Evolutionary conservation across 192 early-diverging fungal genomes (phyloP), one percentile per base, ranked within the genome.

Genomic region (Geranomyces variabilis): DNA sequence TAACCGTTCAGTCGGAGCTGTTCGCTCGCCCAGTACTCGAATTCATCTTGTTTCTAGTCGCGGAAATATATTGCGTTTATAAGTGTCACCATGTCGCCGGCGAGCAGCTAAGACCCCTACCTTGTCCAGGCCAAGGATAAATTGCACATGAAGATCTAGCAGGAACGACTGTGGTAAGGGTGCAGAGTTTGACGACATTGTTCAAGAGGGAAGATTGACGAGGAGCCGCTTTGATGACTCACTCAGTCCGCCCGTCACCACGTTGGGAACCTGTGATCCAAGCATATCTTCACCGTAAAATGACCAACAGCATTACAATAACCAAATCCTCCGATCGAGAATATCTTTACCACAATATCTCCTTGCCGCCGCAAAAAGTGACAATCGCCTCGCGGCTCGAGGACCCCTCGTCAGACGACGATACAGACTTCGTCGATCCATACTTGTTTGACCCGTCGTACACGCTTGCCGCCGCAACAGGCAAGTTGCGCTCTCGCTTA

Each of bases 11-110:
- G 73, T 0, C 94, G 90, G 12, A 98, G 80, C 62, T 96, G 95
- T 67, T 96, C 95, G 7, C 91, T 89, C 57, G 93, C 78, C 94
- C 94, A 96, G 79, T 97, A 98, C 67, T 97, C 95, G 14, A 98
- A 81, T 34, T 88, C 88, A 66, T 95, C 91, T 48, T 92, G 90
- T 74, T 89, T 85, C 90, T 93, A 76, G 22, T 9, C 22, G 30
- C 13, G 55, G n/a, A 44, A 60, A 17, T n/a, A n/a, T n/a, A 41
- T 41, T 41, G 36, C 36, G 36, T 0, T 26, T 21, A 46, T 7
- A 41, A 61, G 30, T 49, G 26, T 30, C 53, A 19, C 14, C 22
- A 21, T 7, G 53, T 43, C 59, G 44, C 46, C 28, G 48, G 41
- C 21, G 43, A 30, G 26, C 0, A 31, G 17, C 17, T 19, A 33